Base-by-base conservation (phyloP, 345 rosid genomes). In the Cardiospermum halicacabum region DNA sequence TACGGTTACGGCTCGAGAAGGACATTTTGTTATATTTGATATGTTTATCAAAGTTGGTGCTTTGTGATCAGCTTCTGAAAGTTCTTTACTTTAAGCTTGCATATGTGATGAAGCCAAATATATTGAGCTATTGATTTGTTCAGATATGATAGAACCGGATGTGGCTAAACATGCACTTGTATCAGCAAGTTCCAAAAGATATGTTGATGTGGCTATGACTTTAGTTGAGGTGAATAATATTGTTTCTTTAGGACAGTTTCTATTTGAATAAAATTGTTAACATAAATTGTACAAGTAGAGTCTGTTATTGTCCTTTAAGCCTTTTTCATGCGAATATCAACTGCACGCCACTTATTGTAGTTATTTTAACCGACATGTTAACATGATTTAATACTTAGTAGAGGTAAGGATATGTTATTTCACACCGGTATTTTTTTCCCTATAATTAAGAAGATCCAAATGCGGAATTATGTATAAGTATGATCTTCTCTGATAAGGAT, bases 31-130 rank as follows among this genome's bases (percentile, higher is more conserved):
- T 40, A 62, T 77, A 59, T 75, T 77, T 7, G 72, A 77, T 21
- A 69, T 77, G 69, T 70, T 77, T 28, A 69, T 77, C 64, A 77
- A 77, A 67, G 81, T 72, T 58, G 81, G 72, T 25, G 77, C 81
- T 26, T 77, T 75, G 16, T 60, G 64, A 45, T 54, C 56, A n/a
- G 74, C 81, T 27, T 73, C 75, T 34, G 72, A 77, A 64, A 62
- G 59, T 53, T 74, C 81, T 4, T 53, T 77, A 42, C 62, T 69
- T 55, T 77, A 77, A 62, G 77, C 77, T 69, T 69, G 75, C 43
- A 67, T 66, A 4, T 73, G 69, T 31, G 81, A 66, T 56, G 72
- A 70, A 56, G 72, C 75, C 0, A 51, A 62, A 56, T 72, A 74
- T 45, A 66, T 72, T 25, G 72, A 66, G 66, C 57, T 69, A 9